Conservation (phyloP, 164 flowering plant species). For the Vitis riparia region DNA sequence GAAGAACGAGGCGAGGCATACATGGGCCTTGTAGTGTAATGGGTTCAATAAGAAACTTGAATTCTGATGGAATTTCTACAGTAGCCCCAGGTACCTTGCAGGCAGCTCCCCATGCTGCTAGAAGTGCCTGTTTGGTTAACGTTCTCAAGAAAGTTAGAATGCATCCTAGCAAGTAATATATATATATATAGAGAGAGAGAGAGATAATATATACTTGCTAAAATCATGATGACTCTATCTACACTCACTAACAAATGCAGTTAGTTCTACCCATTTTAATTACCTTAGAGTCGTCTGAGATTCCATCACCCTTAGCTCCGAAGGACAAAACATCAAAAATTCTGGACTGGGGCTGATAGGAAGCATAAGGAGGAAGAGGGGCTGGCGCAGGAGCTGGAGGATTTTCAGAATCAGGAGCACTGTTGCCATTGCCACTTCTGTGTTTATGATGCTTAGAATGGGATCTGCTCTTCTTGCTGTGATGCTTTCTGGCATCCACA, state of each 20-base stretch:
- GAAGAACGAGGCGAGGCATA: slow-evolving; percentile 61
- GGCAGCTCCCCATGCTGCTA: slow-evolving; percentile 80
- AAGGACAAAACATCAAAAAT: slow-evolving; percentile 58
- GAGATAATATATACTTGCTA: no score
- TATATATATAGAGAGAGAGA: no score
- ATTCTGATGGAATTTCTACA: slow-evolving; percentile 54
- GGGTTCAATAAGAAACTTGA: slow-evolving; percentile 62
- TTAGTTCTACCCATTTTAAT: neutral
- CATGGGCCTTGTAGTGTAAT: slow-evolving; percentile 82
- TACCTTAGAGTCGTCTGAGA: slow-evolving; percentile 82
- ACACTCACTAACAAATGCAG: neutral
- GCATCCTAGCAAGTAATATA: no score
- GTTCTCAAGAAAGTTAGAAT: neutral
- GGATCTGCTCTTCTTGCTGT: slow-evolving; percentile 30
- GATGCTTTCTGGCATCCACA: slow-evolving; percentile 48
- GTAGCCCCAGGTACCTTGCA: slow-evolving; percentile 56
- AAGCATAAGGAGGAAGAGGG: slow-evolving; percentile 25
- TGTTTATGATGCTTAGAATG: slow-evolving; percentile 36
- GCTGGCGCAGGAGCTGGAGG: slow-evolving; percentile 25
- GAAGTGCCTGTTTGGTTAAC: slow-evolving; percentile 46
- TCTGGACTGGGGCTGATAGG: slow-evolving; percentile 18
- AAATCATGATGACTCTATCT: no score
- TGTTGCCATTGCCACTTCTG: slow-evolving; percentile 19
- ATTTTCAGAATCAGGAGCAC: slow-evolving; percentile 11
- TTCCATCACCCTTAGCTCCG: slow-evolving; percentile 85